Conservation (phyloP, 2,329 filamentous ascomycete species). For the Fusarium sarcochroum region DNA sequence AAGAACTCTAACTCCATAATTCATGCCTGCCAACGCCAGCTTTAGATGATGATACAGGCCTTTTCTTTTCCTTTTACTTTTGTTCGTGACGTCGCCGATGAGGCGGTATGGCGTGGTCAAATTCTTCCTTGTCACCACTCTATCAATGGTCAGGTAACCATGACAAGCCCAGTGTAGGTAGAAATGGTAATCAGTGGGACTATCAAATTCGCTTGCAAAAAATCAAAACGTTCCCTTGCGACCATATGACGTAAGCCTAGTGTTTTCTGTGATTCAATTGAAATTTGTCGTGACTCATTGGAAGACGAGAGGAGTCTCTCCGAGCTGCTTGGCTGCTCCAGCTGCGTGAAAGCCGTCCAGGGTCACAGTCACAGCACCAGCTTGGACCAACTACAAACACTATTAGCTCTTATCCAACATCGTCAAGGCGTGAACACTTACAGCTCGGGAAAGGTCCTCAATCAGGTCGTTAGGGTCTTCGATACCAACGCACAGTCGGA, state of each 20-base stretch:
- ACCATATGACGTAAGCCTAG: neutral
- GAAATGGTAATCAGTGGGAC: conserved; percentile 23
- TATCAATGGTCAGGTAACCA: conserved; percentile 2
- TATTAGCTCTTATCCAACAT: conserved; percentile 41
- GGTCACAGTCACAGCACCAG: conserved; percentile 90
- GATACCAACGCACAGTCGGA: conserved; percentile 94
- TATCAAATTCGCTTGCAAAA: conserved; percentile 40
- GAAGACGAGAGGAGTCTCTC: conserved; percentile 49
- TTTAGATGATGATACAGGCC: conserved; percentile 42
- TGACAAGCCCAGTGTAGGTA: conserved; percentile 4
- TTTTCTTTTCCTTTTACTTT: conserved; percentile 18
- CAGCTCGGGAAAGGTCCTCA: conserved; percentile 90
- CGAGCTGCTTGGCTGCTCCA: conserved; percentile 53
- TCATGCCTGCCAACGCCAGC: conserved; percentile 44
- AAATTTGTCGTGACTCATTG: conserved; percentile 21
- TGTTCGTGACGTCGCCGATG: conserved; percentile 14
- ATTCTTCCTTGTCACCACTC: conserved; percentile 6
- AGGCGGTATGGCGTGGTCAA: neutral
- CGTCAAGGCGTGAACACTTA: conserved; percentile 65
- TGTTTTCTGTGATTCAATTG: neutral
- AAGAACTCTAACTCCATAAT: conserved; percentile 43
- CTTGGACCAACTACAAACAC: conserved; percentile 83
- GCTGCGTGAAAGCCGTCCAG: conserved; percentile 83
- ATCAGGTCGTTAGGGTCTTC: conserved; percentile 93
- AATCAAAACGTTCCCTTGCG: conserved; percentile 21